Evolutionary conservation across 208 protist genomes (phyloP).

Genomic region (Trichomonas gallinae): DNA sequence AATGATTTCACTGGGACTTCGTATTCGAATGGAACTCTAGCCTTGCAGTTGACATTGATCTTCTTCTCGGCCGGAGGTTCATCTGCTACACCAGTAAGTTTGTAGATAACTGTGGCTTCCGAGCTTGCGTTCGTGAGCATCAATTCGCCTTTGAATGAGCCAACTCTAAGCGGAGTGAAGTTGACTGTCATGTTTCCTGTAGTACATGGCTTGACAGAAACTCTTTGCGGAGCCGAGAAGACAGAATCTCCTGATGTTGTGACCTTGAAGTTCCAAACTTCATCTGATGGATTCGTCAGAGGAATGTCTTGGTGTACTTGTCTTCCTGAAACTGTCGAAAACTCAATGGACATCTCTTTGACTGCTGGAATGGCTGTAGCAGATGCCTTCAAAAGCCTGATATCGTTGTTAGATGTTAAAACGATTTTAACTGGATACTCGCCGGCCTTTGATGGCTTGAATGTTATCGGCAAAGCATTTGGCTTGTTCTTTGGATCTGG

Average conservation of each 20-base stretch:
- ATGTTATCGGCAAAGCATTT: background rate
- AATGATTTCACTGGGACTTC: background rate
- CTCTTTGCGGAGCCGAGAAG: background rate
- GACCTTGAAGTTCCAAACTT: background rate
- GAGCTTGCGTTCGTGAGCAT: background rate
- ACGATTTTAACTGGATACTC: background rate
- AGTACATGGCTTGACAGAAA: background rate
- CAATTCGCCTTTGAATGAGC: background rate
- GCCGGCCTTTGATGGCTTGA: background rate
- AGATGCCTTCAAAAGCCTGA: background rate
- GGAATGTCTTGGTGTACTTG: background rate
- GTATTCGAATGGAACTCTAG: background rate
- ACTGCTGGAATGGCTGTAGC: background rate
- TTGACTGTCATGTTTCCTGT: background rate
- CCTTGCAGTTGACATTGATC: background rate
- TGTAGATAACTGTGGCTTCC: constrained; percentile 10
- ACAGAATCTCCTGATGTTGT: background rate
- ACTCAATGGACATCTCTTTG: background rate
- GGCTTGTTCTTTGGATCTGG: background rate
- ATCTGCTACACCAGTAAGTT: background rate
- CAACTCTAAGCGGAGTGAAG: background rate
- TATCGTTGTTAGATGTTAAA: background rate
- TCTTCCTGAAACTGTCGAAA: background rate
- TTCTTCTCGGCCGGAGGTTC: background rate
- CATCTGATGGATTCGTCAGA: background rate